Base-by-base conservation (phyloP, 345 rosid species). In the Erodium maritimum region DNA sequence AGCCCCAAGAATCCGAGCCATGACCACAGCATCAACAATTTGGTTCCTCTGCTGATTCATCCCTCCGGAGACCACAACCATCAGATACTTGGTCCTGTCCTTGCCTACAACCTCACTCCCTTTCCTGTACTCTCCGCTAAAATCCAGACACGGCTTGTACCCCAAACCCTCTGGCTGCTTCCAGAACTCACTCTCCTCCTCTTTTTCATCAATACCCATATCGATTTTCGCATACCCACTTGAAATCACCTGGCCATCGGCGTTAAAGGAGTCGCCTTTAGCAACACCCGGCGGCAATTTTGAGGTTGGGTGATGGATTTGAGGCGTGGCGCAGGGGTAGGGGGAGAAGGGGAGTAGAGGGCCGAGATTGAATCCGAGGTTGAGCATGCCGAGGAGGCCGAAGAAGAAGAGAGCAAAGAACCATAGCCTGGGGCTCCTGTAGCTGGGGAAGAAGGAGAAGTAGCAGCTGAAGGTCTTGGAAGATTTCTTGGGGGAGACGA, bases 21-120 rank as follows among this genome's bases (percentile, higher is more conserved):
- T 83, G 52, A 88, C 94, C 54, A 82, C 94, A 22, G 94, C 94
- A 60, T 88, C 96, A 50, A 88, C 96, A 70, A 88, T 86, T 72
- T 85, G 94, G 73, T 83, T 88, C 83, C 85, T 85, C 78, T 88
- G 96, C 75, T 88, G 94, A 70, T 86, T 88, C 78, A 88, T 68
- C 29, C 94, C 94, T 51, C 96, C 94, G 10, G 90, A 72, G 50
- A 88, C 96, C 50, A 86, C 94, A 50, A 86, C 96, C 67, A 88
- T 53, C 57, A 88, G 66, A 71, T 83, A 86, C 34, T 71, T 85
- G 51, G 65, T 80, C 71, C 77, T 76, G 62, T 71, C 65, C 61
- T 55, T 63, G 21, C 63, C 55, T 21, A 88, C 59, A 42, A 2
- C 55, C 54, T 65, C 68, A 52, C 78, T 82, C 17, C 65, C 69